Percentiles rank a stretch among this genome's conserved stretches.
These are phyloP conservation scores for Penicillium argentinense DNA, from an alignment of 495 filamentous ascomycete species.

Conservation along the genomic window DNA sequence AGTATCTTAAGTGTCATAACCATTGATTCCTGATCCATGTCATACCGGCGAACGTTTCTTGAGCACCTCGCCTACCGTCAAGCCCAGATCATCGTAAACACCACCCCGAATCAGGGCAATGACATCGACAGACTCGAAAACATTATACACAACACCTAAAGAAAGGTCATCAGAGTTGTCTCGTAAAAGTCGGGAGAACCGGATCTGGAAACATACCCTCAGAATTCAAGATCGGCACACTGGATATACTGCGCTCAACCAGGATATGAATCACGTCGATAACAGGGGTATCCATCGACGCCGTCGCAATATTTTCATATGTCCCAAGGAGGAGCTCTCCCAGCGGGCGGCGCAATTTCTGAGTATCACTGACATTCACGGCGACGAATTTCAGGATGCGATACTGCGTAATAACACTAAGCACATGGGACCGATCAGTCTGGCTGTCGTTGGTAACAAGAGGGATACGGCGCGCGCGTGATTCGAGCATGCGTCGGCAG, in stretches of 20 bases:
- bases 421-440: constrained; percentile 86
- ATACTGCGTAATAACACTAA: constrained; percentile 97
- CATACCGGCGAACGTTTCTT: constrained; percentile 77
- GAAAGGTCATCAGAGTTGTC: neutral
- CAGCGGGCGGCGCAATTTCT: constrained; percentile 84
- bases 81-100: constrained; percentile 83
- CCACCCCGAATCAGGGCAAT: constrained; percentile 94
- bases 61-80: constrained; percentile 87
- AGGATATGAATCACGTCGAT: constrained; percentile 95
- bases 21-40: too few relatives aligned
- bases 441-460: constrained; percentile 94
- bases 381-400: constrained; percentile 98
- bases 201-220: constrained; percentile 51
- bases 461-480: constrained; percentile 88
- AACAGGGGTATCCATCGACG: constrained; percentile 88
- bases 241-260: constrained; percentile 89
- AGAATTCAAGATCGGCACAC: constrained; percentile 87
- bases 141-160: constrained; percentile 77
- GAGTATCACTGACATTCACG: constrained; percentile 91
- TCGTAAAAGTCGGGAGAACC: neutral
- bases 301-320: constrained; percentile 75
- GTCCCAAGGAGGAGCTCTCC: constrained; percentile 84
- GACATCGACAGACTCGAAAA: constrained; percentile 97
- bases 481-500: constrained; percentile 90
- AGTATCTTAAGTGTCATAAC: too few relatives aligned